Conservation (phyloP, 305 asterid species). For the Fraxinus platypoda region DNA sequence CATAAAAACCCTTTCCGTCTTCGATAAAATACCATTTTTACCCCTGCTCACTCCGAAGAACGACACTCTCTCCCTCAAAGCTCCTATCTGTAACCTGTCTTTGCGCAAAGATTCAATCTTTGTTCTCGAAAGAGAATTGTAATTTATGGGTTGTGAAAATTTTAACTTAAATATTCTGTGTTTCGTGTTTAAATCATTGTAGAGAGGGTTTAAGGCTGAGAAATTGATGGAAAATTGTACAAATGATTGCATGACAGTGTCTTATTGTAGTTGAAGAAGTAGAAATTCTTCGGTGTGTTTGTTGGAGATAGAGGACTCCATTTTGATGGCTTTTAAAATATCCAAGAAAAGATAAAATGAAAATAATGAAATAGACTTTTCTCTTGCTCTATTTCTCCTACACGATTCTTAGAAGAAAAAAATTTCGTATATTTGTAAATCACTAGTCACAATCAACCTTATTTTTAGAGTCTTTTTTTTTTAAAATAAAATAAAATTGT, state of each 20-base stretch:
- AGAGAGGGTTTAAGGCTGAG: constrained; percentile 32
- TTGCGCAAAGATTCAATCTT: constrained; percentile 33
- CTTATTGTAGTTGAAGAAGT: not conserved
- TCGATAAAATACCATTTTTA: constrained; percentile 40
- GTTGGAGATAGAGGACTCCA: not conserved
- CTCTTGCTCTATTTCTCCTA: not conserved
- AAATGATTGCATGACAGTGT: constrained; percentile 34
- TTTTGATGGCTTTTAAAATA: not conserved
- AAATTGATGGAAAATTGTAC: constrained; percentile 50
- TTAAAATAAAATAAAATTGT: no score
- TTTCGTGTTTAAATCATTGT: constrained; percentile 25
- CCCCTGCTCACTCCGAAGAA: constrained; percentile 39
- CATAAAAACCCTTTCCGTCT: constrained; percentile 40
- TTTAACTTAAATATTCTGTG: constrained; percentile 21
- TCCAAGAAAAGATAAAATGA: not conserved
- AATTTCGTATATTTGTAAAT: no score
- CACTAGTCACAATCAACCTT: not conserved
- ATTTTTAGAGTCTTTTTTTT: no score
- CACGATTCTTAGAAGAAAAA: not conserved
- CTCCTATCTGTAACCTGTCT: constrained; percentile 32
- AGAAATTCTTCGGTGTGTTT: not conserved
- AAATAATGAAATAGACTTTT: not conserved
- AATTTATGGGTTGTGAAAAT: constrained; percentile 31
- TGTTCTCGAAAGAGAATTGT: constrained; percentile 22
- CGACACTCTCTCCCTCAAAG: constrained; percentile 26